Percentiles rank a stretch among this genome's conserved stretches.
Conservation (phyloP, 2,329 filamentous ascomycete species). For the Dothistroma pini region DNA sequence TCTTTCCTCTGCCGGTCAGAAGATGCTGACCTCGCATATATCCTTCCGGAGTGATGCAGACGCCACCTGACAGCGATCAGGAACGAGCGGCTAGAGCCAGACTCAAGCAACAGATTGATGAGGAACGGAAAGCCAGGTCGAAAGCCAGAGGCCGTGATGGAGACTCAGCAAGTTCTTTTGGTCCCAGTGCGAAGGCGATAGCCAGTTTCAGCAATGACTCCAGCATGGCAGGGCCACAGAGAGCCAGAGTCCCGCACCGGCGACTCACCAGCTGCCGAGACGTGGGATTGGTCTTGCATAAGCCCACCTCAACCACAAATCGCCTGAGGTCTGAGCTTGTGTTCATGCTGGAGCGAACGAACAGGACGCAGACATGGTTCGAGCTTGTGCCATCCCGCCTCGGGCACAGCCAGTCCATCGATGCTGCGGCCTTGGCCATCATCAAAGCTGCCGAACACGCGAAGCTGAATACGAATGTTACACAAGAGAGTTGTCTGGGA, state of each 20-base stretch:
- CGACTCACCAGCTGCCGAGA: not conserved
- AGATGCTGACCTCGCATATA: not conserved
- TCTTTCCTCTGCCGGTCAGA: not conserved
- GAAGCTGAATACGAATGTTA: conserved; percentile 9
- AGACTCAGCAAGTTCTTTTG: not conserved
- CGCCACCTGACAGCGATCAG: conserved; percentile 1
- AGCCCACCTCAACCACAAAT: conserved; percentile 10
- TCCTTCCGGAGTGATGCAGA: not conserved
- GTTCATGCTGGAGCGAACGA: conserved; percentile 15
- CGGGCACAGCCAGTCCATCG: conserved; percentile 16
- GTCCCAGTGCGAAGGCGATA: not conserved
- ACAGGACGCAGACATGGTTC: conserved; percentile 18
- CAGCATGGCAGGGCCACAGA: not conserved
- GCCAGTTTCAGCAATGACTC: not conserved
- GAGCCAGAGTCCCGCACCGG: conserved; percentile 1
- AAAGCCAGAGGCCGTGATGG: not conserved
- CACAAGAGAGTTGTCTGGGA: conserved; percentile 17
- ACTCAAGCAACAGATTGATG: not conserved
- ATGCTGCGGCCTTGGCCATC: conserved; percentile 15
- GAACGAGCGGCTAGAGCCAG: not conserved
- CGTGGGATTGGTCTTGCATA: conserved; percentile 11
- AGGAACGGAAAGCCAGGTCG: not conserved
- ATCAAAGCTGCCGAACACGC: conserved; percentile 15
- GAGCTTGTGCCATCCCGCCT: conserved; percentile 15
- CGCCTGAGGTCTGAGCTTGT: conserved; percentile 13